Conservation (phyloP, 495 filamentous ascomycete species). For the Penicillium angulare region DNA sequence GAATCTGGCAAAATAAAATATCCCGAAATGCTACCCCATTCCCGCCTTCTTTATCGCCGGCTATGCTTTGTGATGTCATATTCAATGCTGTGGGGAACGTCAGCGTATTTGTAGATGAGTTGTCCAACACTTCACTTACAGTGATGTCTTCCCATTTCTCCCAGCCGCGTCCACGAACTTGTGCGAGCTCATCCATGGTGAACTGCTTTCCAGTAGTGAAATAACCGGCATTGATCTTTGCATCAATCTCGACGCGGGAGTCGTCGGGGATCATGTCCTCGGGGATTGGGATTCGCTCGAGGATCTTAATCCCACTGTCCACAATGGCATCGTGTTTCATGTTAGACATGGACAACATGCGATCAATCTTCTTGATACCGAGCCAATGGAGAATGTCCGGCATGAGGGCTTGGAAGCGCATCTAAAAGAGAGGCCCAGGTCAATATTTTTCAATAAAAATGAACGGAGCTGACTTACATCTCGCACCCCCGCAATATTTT, state of each 20-base stretch:
- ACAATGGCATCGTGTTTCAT: constrained; percentile 99
- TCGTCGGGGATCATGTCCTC: constrained; percentile 96
- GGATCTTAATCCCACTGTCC: constrained; percentile 89
- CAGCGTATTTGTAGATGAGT: no score
- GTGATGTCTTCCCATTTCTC: constrained; percentile 66
- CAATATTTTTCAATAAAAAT: no score
- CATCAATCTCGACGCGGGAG: constrained; percentile 96
- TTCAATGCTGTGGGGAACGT: background rate
- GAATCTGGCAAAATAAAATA: background rate
- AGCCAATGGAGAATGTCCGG: constrained; percentile 98
- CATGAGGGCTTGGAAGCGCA: constrained; percentile 99
- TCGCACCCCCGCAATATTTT: constrained; percentile 96
- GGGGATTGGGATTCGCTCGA: constrained; percentile 90
- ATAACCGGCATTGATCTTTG: constrained; percentile 95
- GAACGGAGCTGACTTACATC: constrained; percentile 29
- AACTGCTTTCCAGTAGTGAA: constrained; percentile 92
- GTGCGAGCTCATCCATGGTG: constrained; percentile 79
- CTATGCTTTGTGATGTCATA: background rate
- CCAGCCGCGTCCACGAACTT: constrained; percentile 90
- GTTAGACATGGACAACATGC: constrained; percentile 98
- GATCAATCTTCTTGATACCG: constrained; percentile 96
- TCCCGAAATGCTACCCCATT: background rate
- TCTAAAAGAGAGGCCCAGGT: constrained; percentile 40
- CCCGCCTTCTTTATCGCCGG: background rate
- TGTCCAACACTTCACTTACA: background rate